Percentiles rank a stretch among this genome's conserved stretches.
Evolutionary conservation across 2,329 filamentous ascomycete species (phyloP).

Genomic region (Aspergillus uvarum): DNA sequence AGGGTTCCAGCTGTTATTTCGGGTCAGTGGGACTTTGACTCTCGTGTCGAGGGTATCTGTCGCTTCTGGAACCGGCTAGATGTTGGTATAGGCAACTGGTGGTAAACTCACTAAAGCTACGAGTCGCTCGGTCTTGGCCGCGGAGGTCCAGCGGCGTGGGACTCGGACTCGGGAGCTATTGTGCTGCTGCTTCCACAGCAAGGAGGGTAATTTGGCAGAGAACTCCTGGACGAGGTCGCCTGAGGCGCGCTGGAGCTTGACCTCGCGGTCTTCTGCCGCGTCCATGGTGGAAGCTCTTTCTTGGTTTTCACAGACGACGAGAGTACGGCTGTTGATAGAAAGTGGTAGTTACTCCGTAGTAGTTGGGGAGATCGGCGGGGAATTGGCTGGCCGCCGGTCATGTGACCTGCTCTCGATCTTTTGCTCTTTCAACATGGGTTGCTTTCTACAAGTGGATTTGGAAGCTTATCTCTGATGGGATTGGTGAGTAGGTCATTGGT

Average conservation of each 20-base stretch:
- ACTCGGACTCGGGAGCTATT: conserved; percentile 29
- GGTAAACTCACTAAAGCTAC: conserved; percentile 38
- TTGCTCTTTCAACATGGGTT: too few relatives aligned
- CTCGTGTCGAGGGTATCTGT: not conserved
- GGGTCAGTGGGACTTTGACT: not conserved
- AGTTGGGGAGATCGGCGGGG: too few relatives aligned
- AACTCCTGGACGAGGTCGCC: conserved; percentile 46
- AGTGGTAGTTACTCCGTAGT: too few relatives aligned
- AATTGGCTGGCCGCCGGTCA: too few relatives aligned
- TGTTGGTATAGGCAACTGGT: not conserved
- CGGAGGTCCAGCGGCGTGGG: conserved; percentile 41
- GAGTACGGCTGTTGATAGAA: too few relatives aligned
- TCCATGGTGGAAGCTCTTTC: conserved; percentile 38
- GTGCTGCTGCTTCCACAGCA: conserved; percentile 41
- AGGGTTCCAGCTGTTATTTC: conserved; percentile 72
- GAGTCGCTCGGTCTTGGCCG: conserved; percentile 39
- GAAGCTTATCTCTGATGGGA: too few relatives aligned
- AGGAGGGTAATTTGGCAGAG: conserved; percentile 41
- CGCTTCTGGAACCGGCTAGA: not conserved
- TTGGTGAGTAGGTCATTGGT: too few relatives aligned
- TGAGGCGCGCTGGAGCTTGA: conserved; percentile 49
- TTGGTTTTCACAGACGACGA: too few relatives aligned
- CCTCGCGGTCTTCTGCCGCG: conserved; percentile 44
- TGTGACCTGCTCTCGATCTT: too few relatives aligned
- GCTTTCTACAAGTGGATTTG: too few relatives aligned